Evolutionary conservation across 129 eudicot genomes (phyloP).

Genomic region (Glebionis coronaria): DNA sequence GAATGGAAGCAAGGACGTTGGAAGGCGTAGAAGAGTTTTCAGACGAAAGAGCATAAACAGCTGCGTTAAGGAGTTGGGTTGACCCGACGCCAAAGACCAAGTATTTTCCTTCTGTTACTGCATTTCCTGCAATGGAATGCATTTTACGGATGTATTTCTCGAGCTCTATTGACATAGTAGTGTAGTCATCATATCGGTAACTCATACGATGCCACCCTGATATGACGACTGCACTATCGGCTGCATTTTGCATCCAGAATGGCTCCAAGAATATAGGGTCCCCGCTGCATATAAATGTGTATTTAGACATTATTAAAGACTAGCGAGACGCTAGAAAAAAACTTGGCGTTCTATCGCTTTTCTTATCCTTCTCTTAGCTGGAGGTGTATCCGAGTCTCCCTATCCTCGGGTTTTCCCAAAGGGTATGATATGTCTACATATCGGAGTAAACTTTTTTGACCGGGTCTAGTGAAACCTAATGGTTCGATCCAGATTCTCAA

Average conservation of each 20-base stretch:
- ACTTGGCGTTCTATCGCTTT: too few relatives aligned
- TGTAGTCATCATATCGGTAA: conserved; percentile 33
- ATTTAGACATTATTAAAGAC: too few relatives aligned
- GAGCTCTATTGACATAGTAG: conserved; percentile 36
- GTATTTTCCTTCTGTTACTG: conserved; percentile 48
- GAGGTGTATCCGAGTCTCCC: too few relatives aligned
- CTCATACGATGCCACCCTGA: conserved; percentile 91
- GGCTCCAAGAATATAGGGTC: conserved; percentile 72
- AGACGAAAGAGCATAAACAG: conserved; percentile 58
- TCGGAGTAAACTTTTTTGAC: too few relatives aligned
- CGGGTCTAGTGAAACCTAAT: too few relatives aligned
- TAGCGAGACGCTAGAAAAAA: too few relatives aligned
- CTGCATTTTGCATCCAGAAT: conserved; percentile 67
- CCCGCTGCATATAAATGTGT: conserved; percentile 46
- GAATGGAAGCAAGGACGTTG: conserved; percentile 52
- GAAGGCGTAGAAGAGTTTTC: conserved; percentile 36
- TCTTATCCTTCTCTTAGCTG: too few relatives aligned
- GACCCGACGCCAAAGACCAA: conserved; percentile 62
- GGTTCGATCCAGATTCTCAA: too few relatives aligned
- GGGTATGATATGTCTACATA: too few relatives aligned
- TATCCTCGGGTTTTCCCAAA: too few relatives aligned
- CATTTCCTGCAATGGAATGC: conserved; percentile 54
- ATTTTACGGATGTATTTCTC: conserved; percentile 44
- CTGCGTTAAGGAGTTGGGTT: conserved; percentile 61
- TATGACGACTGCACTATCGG: conserved; percentile 48